Evolutionary conservation across 306 rosid species (phyloP).

Genomic region (Alnus glutinosa): DNA sequence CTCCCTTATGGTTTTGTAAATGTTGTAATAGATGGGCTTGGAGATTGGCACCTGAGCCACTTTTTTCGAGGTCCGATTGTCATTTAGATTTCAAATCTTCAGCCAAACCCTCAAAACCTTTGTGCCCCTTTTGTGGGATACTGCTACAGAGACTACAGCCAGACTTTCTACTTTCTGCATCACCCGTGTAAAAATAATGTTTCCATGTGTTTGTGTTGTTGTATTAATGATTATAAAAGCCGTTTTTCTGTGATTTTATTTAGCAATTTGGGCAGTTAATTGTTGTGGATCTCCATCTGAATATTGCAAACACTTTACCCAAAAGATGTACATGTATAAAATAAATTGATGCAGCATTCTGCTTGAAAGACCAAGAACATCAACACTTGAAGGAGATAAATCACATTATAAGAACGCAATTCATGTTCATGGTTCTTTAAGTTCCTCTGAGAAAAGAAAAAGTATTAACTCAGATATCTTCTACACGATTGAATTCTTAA

Average conservation of each 20-base stretch:
- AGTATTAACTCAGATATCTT: background rate
- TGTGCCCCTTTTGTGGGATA: conserved; percentile 87
- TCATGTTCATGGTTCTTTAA: no score
- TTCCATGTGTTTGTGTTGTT: background rate
- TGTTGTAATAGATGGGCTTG: conserved; percentile 72
- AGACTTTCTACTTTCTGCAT: conserved; percentile 72
- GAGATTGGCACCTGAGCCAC: conserved; percentile 63
- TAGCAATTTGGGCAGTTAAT: no score
- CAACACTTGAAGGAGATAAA: no score
- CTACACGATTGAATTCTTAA: background rate
- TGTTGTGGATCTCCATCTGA: no score
- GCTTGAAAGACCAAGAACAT: no score
- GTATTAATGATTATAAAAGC: background rate
- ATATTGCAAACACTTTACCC: background rate
- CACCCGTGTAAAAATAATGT: conserved; percentile 50
- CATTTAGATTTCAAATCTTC: conserved; percentile 40
- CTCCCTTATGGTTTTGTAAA: conserved; percentile 79
- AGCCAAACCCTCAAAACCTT: conserved; percentile 45
- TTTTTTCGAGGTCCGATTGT: conserved; percentile 54
- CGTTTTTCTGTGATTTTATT: background rate
- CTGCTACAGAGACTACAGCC: conserved; percentile 74
- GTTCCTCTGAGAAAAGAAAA: no score
- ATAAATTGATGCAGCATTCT: no score
- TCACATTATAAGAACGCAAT: no score
- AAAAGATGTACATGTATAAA: background rate